phyloP scores from a whole-genome alignment of 495 filamentous ascomycete genomes.

The Talaromyces ruber region DNA sequence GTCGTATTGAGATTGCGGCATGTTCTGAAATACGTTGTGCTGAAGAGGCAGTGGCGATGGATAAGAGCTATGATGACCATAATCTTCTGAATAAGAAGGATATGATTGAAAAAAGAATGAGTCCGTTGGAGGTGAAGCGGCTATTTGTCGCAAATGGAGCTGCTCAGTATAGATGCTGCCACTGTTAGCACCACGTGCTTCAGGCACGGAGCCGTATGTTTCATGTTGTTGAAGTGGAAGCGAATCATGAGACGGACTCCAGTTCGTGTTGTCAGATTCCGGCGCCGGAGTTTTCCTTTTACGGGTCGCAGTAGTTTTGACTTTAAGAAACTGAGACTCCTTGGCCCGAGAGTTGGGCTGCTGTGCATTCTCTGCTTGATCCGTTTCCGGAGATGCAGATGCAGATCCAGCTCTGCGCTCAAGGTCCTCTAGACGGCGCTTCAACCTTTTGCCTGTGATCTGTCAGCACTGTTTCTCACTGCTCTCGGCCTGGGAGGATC shows the following conservation, averaged over 20 bases:
- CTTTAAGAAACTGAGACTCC: constrained; percentile 19
- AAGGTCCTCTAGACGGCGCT: constrained; percentile 92
- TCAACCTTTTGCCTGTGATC: constrained; percentile 87
- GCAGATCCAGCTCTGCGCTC: constrained; percentile 84
- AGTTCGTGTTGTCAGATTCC: neutral
- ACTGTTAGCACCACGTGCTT: constrained; percentile 26
- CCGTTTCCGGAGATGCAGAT: constrained; percentile 62
- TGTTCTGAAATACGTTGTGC: constrained; percentile 56
- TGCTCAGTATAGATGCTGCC: constrained; percentile 51
- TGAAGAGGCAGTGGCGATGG: constrained; percentile 16
- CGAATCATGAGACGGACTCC: neutral
- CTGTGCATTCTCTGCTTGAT: constrained; percentile 42
- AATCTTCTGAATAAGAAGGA: constrained; percentile 52
- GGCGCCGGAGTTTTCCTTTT: neutral
- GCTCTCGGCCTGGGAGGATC: neutral
- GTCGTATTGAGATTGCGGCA: constrained; percentile 42
- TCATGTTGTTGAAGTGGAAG: neutral
- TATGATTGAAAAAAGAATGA: constrained; percentile 62
- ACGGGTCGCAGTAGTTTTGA: neutral
- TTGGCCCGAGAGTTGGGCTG: constrained; percentile 31
- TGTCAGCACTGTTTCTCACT: neutral
- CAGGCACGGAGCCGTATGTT: constrained; percentile 34
- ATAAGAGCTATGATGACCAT: constrained; percentile 53
- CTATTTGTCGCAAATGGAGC: constrained; percentile 56
- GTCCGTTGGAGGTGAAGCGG: constrained; percentile 57